Evolutionary conservation across 176 grass and related monocot genomes (phyloP).

Genomic region (Musa acuminata): DNA sequence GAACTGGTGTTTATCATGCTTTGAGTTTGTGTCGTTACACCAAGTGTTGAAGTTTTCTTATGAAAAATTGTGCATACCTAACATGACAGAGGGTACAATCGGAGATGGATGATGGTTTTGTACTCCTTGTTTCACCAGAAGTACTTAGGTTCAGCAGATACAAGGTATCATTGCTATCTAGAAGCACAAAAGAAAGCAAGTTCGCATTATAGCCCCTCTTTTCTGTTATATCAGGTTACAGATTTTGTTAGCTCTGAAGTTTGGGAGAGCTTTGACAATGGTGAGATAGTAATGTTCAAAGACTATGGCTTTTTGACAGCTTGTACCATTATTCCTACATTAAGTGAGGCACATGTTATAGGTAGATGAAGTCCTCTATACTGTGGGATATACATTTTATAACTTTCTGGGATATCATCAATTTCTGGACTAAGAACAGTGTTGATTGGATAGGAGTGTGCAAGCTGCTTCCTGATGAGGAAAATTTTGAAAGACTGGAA

Average conservation of each 20-base stretch:
- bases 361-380: conserved; percentile 29
- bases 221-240: conserved; percentile 39
- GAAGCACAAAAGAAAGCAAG: conserved; percentile 14
- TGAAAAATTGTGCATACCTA: background rate
- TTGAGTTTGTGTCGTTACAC: too few relatives aligned
- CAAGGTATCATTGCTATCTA: conserved; percentile 42
- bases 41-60: too few relatives aligned
- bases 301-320: conserved; percentile 26
- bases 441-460: conserved; percentile 40
- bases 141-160: conserved; percentile 44
- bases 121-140: conserved; percentile 74
- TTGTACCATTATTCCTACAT: conserved; percentile 60
- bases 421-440: background rate
- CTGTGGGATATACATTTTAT: conserved; percentile 2
- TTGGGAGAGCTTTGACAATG: conserved; percentile 34
- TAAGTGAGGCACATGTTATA: conserved; percentile 57
- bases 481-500: conserved; percentile 49
- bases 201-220: conserved; percentile 3
- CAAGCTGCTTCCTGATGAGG: conserved; percentile 39
- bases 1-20: too few relatives aligned
- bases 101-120: conserved; percentile 46
- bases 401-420: conserved; percentile 3
- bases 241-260: conserved; percentile 35
- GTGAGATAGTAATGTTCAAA: conserved; percentile 32
- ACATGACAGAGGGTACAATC: conserved; percentile 49